Evolutionary conservation across 768 basidiomycete genomes (phyloP).

Genomic region (Podaxis sp.): DNA sequence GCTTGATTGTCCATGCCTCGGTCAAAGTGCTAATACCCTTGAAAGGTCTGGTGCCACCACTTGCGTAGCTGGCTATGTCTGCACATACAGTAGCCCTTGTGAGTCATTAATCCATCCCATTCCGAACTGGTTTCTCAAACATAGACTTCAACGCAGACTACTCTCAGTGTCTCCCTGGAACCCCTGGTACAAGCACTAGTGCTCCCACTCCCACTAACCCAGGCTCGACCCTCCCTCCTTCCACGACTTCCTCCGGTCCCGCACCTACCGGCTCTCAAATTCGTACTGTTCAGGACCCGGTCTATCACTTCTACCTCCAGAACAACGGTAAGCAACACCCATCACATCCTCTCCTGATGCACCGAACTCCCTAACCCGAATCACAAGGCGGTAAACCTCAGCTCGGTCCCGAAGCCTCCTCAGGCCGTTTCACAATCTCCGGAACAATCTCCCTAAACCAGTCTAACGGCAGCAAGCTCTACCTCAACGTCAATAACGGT

Average conservation of each 20-base stretch:
- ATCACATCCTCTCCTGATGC: background rate
- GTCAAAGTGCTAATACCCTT: background rate
- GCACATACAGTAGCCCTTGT: constrained; percentile 42
- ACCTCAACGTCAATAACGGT: constrained; percentile 45
- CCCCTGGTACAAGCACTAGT: constrained; percentile 21
- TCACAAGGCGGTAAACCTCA: constrained; percentile 43
- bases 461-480: constrained; percentile 41
- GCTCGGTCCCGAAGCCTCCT: constrained; percentile 52
- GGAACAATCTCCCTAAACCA: constrained; percentile 46
- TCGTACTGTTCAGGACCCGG: constrained; percentile 50
- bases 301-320: constrained; percentile 59
- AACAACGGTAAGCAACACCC: constrained; percentile 34
- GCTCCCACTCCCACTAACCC: constrained; percentile 27
- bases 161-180: constrained; percentile 52
- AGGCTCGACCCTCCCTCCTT: constrained; percentile 24
- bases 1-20: background rate
- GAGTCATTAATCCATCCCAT: constrained; percentile 7
- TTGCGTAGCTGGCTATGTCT: constrained; percentile 43
- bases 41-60: constrained; percentile 42
- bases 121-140: background rate
- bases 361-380: background rate
- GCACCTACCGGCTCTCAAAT: constrained; percentile 48
- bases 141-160: constrained; percentile 35
- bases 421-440: constrained; percentile 50
- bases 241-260: constrained; percentile 34